Percentiles rank a stretch among this genome's conserved stretches.
These are phyloP conservation scores for Kwoniella sp. DNA, from an alignment of 768 basidiomycete genomes.

Conservation along the genomic window DNA sequence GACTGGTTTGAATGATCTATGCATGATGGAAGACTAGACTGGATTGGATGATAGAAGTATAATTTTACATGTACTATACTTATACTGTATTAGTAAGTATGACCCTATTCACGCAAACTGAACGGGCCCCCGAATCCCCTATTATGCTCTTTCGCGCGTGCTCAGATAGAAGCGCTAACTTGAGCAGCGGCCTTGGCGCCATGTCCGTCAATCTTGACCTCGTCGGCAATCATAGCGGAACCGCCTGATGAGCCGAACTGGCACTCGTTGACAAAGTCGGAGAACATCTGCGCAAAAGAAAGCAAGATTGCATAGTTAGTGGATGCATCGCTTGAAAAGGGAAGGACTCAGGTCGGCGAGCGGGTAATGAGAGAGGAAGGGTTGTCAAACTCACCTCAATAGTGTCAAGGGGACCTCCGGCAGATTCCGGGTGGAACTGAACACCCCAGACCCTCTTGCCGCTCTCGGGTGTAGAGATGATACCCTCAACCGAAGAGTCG, in stretches of 20 bases:
- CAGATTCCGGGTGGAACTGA: conserved; percentile 98
- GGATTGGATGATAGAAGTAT: no score
- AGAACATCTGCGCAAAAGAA: conserved; percentile 70
- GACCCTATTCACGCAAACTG: no score
- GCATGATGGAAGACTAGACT: no score
- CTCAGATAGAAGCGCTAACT: conserved; percentile 9
- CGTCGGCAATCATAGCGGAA: conserved; percentile 42
- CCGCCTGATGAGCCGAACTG: conserved; percentile 54
- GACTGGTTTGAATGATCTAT: no score
- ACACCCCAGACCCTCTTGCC: conserved; percentile 96
- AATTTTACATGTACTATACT: no score
- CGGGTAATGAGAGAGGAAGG: not conserved
- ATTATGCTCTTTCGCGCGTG: no score
- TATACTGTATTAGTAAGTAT: no score
- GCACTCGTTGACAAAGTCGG: conserved; percentile 84
- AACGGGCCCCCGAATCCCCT: no score
- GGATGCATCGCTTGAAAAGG: no score
- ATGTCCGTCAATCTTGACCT: conserved; percentile 40
- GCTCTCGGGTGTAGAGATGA: conserved; percentile 87
- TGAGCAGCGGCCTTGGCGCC: conserved; percentile 32
- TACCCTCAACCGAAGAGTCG: conserved; percentile 97
- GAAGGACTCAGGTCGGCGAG: no score
- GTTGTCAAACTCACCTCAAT: conserved; percentile 70
- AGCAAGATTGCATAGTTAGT: not conserved
- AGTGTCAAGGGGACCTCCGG: conserved; percentile 96